A percentile compares a stretch with the other conserved stretches of the same genome.
Conservation (phyloP, 495 filamentous ascomycete genomes). For the Trichocladium antarcticum region DNA sequence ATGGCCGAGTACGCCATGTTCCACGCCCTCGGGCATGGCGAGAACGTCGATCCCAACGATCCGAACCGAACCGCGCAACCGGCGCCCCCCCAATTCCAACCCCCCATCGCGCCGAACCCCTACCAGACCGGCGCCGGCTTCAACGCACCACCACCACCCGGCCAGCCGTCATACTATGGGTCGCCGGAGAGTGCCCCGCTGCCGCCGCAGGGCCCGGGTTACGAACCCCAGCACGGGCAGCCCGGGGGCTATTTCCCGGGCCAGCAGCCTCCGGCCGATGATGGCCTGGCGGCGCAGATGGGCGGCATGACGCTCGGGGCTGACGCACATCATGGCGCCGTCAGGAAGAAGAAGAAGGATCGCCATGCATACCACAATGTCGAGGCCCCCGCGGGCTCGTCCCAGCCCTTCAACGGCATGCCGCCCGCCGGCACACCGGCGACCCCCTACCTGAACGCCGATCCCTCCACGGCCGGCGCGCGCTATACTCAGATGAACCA, state of each 20-base stretch:
- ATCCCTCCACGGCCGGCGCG: slow-evolving; percentile 28
- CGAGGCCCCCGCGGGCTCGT: slow-evolving; percentile 52
- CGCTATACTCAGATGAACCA: slow-evolving; percentile 43
- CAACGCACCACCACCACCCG: neutral
- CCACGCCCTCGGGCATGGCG: slow-evolving; percentile 56
- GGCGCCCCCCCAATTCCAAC: slow-evolving; percentile 47
- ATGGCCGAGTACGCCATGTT: slow-evolving; percentile 76
- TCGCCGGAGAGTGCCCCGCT: slow-evolving; percentile 23
- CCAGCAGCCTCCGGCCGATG: slow-evolving; percentile 22
- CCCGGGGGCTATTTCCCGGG: slow-evolving; percentile 21
- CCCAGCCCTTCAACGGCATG: slow-evolving; percentile 55
- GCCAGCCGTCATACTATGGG: slow-evolving; percentile 32
- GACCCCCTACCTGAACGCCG: slow-evolving; percentile 63
- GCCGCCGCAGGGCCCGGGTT: slow-evolving; percentile 27
- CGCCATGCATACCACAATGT: slow-evolving; percentile 86
- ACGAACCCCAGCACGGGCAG: slow-evolving; percentile 21
- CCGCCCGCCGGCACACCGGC: slow-evolving; percentile 47
- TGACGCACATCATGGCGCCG: slow-evolving; percentile 40
- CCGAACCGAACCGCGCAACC: slow-evolving; percentile 47
- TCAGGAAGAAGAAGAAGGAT: slow-evolving; percentile 78
- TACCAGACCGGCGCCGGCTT: slow-evolving; percentile 48
- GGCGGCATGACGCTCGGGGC: slow-evolving; percentile 62
- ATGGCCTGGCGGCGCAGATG: slow-evolving; percentile 76
- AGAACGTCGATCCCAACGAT: slow-evolving; percentile 50
- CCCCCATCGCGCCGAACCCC: slow-evolving; percentile 37